Evolutionary conservation across 441 rosid species (phyloP), one percentile per base, ranked within the genome.

Genomic region (Syzygium syzygioides): DNA sequence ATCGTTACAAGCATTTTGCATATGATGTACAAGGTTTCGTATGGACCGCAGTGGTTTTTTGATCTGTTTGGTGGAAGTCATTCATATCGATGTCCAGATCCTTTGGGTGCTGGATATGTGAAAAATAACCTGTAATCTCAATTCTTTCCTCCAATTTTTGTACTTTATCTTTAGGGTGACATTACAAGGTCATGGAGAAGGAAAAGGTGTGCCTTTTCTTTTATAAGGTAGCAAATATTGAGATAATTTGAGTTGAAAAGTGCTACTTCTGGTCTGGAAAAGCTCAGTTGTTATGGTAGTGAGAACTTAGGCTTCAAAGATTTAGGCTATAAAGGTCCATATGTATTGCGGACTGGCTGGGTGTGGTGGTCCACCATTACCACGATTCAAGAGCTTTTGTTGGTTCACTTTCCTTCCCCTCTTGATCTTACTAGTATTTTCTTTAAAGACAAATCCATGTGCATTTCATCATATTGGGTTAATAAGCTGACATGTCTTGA

Each of bases 401-500:
- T 25, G n/a, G 83, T 76, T 76, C 52, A 12, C 23, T 76, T 37
- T 76, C 10, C 52, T 76, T 76, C 48, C 83, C 83, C 52, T 76
- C 52, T 76, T 41, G 52, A 41, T 76, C 17, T 41, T 76, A 25
- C 18, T 12, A 23, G 17, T 41, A 55, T 4, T 85, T 32, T 85
- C 30, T 55, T n/a, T 85, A 41, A 85, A 52, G 60, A 20, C 11
- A 25, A 59, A 32, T 59, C 6, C 48, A 17, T 55, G 87, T 17
- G 83, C 52, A 23, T 76, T 41, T 41, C 83, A 68, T 85, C 64
- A 55, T 88, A 85, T 60, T 87, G 87, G 50, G 37, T 87, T 90
- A 56, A 86, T 68, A 50, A 85, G 48, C 88, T 91, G 87, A 87
- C 80, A 88, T 90, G 48, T 87, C 41, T 60, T 28, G 89, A 62